phyloP scores from a whole-genome alignment of 805 yeast genomes.

The Saccharomyces mikatae region DNA sequence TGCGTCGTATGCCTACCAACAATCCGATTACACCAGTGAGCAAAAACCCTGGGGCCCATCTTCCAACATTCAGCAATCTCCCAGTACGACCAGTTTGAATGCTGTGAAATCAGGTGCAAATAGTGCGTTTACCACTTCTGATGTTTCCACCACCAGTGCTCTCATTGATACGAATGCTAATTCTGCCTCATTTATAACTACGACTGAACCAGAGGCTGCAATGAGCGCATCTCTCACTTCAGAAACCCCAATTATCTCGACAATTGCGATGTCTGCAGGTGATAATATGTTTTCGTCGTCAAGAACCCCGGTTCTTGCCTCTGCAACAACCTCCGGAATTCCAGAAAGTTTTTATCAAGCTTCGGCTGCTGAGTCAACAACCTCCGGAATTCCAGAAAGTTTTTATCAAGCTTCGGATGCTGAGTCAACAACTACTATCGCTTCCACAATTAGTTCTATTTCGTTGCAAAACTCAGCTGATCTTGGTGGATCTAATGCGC shows the following conservation, averaged over 20 bases:
- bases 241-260: background rate
- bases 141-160: background rate
- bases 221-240: background rate
- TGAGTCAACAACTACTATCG: background rate
- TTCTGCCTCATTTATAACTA: background rate
- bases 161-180: background rate
- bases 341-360: background rate
- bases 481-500: background rate
- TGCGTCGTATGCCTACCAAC: background rate
- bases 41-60: background rate
- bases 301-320: background rate
- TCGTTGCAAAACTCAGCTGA: background rate
- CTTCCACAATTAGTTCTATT: background rate
- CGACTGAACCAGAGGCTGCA: background rate
- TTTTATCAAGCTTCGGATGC: background rate
- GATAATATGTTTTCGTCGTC: background rate
- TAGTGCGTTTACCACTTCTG: background rate
- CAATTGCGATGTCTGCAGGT: background rate
- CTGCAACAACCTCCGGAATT: background rate
- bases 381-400: background rate
- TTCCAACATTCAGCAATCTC: background rate
- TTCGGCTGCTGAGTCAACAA: background rate
- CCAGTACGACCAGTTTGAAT: background rate
- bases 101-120: background rate
- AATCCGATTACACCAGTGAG: background rate